These are phyloP conservation scores for Moesziomyces parantarcticus DNA, from an alignment of 1,284 basidiomycete genomes.

Conservation along the genomic window DNA sequence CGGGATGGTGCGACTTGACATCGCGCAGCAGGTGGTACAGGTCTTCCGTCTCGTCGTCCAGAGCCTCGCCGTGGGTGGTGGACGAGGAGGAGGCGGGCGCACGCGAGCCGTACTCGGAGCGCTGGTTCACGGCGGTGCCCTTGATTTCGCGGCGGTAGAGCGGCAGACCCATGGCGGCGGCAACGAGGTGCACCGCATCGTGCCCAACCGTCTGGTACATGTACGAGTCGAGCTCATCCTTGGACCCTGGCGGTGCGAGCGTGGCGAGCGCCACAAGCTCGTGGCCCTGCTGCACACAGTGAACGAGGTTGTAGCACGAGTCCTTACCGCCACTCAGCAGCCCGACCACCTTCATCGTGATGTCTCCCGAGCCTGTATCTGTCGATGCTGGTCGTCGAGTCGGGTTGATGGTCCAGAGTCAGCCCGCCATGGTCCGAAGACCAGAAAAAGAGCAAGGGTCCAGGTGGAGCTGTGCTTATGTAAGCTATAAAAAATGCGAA, in stretches of 20 bases:
- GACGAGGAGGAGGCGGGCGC: constrained; percentile 3
- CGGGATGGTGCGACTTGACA: constrained; percentile 80
- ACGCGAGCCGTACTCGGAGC: constrained; percentile 81
- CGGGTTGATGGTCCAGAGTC: neutral
- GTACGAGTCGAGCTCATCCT: constrained; percentile 98
- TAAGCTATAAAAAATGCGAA: neutral
- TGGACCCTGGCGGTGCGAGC: constrained; percentile 82
- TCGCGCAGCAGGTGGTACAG: constrained; percentile 79
- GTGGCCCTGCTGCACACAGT: constrained; percentile 88
- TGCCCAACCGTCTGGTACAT: constrained; percentile 98
- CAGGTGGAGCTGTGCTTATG: neutral
- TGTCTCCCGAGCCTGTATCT: neutral
- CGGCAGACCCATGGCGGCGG: constrained; percentile 84
- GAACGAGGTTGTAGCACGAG: constrained; percentile 93
- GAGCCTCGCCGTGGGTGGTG: constrained; percentile 67
- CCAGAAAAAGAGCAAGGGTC: neutral
- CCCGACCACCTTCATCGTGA: constrained; percentile 88
- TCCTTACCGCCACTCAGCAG: constrained; percentile 98
- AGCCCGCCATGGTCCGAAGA: neutral
- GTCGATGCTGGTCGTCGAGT: neutral
- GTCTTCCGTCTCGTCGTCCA: constrained; percentile 92
- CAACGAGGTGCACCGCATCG: constrained; percentile 88
- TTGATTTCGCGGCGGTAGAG: constrained; percentile 83
- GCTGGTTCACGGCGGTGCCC: constrained; percentile 83
- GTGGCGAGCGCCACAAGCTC: constrained; percentile 89